Evolutionary conservation across 306 rosid genomes (phyloP), one percentile per base, ranked within the genome.

Genomic region (Clitoria ternatea): DNA sequence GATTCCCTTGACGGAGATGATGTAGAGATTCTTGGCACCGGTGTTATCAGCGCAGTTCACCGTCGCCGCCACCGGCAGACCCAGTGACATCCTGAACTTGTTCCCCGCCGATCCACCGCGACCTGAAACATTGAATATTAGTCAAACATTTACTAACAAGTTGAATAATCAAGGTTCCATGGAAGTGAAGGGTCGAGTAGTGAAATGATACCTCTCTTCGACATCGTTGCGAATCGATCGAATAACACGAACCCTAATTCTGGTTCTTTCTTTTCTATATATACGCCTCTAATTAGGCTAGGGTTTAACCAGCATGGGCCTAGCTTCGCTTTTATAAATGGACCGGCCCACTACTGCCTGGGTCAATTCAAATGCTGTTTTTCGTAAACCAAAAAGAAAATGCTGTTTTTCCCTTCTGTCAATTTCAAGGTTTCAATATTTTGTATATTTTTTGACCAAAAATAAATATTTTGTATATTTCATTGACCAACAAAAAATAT

Each of bases 51-150:
- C 96, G 75, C 96, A 92, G 83, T 92, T 92, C 72, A 92, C 90
- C 13, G 96, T 92, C 64, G 98, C 98, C 56, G 96, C 98, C 79
- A 92, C 96, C 4, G 96, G 98, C 3, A 92, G 79, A 88, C 98
- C 98, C 39, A 92, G 89, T 6, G 98, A 90, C 96, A 92, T 92
- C 47, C 92, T 68, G 61, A 92, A 92, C 81, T 92, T 92, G 83
- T 92, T 92, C 2, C 96, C 96, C 4, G 98, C 96, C 43, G 91
- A 81, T 4, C 98, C 96, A 22, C 98, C 92, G 61, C 98, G 81
- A 68, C 98, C 96, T 84, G 72, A 15, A 39, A 49, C 13, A 1
- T n/a, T 4, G 6, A 27, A 27, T 4, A 19, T 6, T 32, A 3
- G 39, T 29, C 14, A 1, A 29, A 2, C 2, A 2, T 1, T 23